Evolutionary conservation across 192 early-diverging fungal species (phyloP).

Genomic region (Umbelopsis isabellina): DNA sequence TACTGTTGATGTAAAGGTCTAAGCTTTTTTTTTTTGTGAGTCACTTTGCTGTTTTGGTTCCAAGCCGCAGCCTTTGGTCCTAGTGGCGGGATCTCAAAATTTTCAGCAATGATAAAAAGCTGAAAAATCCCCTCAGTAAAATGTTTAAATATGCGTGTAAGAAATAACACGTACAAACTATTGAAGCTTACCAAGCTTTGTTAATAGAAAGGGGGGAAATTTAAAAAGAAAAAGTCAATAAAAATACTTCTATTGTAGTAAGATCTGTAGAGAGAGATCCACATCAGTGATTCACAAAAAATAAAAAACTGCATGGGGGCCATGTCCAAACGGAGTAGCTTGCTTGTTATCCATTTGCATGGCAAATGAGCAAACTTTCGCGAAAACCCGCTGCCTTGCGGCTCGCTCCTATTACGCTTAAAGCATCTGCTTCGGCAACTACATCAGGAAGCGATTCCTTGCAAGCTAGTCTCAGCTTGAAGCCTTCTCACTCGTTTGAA

Average conservation of each 20-base stretch:
- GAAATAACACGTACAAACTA: no score
- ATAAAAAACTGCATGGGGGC: no score
- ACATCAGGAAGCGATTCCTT: neutral
- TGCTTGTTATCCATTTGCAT: neutral
- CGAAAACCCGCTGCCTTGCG: constrained; percentile 14
- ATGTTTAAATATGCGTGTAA: neutral
- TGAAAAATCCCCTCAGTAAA: neutral
- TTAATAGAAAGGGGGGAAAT: no score
- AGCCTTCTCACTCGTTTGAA: constrained; percentile 18
- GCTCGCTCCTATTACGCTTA: constrained; percentile 14
- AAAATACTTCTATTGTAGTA: no score
- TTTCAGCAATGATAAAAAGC: neutral
- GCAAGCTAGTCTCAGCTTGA: neutral
- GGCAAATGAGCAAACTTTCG: constrained; percentile 11
- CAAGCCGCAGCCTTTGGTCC: constrained; percentile 2
- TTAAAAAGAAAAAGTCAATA: no score
- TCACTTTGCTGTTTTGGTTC: constrained; percentile 15
- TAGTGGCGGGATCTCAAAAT: neutral
- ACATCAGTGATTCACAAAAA: no score
- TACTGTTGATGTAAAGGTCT: constrained; percentile 6
- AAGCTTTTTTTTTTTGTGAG: constrained; percentile 17
- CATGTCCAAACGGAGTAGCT: constrained; percentile 9
- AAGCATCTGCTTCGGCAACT: constrained; percentile 14
- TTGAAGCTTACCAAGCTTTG: no score
- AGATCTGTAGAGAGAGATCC: no score